Evolutionary conservation across 345 rosid genomes (phyloP).

Genomic region (Ceriops decandra): DNA sequence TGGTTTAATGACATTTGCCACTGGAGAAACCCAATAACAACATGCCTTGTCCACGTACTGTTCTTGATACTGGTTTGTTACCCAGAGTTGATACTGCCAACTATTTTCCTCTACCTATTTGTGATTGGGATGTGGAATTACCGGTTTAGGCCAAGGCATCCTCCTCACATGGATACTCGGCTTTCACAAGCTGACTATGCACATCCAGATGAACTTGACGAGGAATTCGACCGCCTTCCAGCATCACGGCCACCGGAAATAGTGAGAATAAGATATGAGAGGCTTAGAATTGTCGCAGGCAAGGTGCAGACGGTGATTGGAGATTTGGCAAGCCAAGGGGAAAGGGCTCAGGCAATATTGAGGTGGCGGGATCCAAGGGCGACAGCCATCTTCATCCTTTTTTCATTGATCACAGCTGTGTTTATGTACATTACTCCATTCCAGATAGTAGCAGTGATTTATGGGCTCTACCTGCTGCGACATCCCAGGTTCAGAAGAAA

Average conservation of each 20-base stretch:
- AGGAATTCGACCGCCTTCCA: conserved; percentile 30
- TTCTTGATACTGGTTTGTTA: conserved; percentile 33
- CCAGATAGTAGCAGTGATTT: conserved; percentile 28
- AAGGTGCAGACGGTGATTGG: conserved; percentile 28
- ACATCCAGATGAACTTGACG: conserved; percentile 30
- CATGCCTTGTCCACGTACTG: conserved; percentile 25
- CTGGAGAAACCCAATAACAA: conserved; percentile 35
- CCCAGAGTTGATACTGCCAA: conserved; percentile 31
- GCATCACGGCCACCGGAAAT: conserved; percentile 14
- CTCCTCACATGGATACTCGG: conserved; percentile 29
- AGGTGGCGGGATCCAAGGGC: conserved; percentile 36
- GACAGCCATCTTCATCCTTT: conserved; percentile 29
- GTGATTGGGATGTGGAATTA: conserved; percentile 35
- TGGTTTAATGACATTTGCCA: conserved; percentile 30
- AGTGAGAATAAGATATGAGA: conserved; percentile 32
- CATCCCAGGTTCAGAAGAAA: conserved; percentile 32
- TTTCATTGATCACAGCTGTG: conserved; percentile 27
- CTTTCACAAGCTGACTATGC: conserved; percentile 22
- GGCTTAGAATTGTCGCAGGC: conserved; percentile 32
- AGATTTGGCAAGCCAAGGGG: conserved; percentile 34
- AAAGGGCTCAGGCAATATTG: conserved; percentile 27
- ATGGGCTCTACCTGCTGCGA: conserved; percentile 29
- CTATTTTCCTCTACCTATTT: conserved; percentile 28
- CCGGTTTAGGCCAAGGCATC: conserved; percentile 30
- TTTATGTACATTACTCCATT: conserved; percentile 32